These are phyloP conservation scores for Saccharomycopsis guyanensis DNA, from an alignment of 805 yeast genomes.

Conservation along the genomic window DNA sequence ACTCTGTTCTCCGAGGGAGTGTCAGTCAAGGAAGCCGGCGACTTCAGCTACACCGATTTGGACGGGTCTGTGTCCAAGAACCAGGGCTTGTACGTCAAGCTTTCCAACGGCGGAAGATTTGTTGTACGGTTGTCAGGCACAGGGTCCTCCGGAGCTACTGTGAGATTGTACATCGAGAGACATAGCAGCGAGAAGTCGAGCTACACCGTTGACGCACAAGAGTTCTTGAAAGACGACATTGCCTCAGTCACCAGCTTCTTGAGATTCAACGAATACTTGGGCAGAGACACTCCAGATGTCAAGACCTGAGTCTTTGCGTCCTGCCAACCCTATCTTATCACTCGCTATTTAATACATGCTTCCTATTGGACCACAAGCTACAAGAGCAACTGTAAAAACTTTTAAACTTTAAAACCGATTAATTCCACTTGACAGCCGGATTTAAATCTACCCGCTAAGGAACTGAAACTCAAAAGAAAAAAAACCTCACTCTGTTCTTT, in stretches of 20 bases:
- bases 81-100: conserved; percentile 84
- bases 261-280: conserved; percentile 63
- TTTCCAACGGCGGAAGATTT: conserved; percentile 74
- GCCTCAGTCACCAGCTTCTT: conserved; percentile 57
- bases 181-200: conserved; percentile 54
- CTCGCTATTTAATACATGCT: too few species aligned
- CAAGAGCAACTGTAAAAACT: too few species aligned
- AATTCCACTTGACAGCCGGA: too few species aligned
- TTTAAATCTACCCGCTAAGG: too few species aligned
- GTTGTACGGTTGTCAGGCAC: conserved; percentile 93
- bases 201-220: conserved; percentile 49
- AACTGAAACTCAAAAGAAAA: too few species aligned
- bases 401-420: too few species aligned
- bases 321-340: too few species aligned
- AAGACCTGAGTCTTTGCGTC: conserved; percentile 67
- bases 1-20: conserved; percentile 42
- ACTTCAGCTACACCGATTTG: conserved; percentile 86
- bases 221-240: conserved; percentile 59
- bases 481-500: too few species aligned
- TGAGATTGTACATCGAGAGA: conserved; percentile 84
- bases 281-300: conserved; percentile 84
- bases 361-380: too few species aligned
- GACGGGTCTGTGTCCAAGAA: conserved; percentile 85
- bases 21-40: conserved; percentile 67
- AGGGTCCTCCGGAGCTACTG: conserved; percentile 96